Evolutionary conservation across 345 rosid species (phyloP).

Genomic region (Crucihimalaya himalaica): DNA sequence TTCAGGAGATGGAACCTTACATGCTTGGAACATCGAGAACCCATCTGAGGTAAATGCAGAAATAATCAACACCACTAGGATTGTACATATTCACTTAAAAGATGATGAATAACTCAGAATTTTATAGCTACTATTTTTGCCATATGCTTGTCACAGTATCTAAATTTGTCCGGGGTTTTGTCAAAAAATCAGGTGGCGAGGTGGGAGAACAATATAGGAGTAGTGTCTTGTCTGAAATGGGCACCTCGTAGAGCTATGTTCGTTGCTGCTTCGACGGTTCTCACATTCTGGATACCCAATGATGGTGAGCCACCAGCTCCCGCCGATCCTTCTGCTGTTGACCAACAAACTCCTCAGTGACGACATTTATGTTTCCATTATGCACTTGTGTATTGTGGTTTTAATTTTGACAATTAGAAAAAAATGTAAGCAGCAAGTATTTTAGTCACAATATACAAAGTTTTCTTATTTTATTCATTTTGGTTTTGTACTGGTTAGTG

Average conservation of each 20-base stretch:
- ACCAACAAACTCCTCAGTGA: constrained; percentile 31
- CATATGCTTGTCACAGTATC: constrained; percentile 1
- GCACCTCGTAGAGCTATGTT: constrained; percentile 94
- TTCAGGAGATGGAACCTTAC: constrained; percentile 92
- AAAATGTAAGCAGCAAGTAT: background rate
- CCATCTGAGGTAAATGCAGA: constrained; percentile 64
- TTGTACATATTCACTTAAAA: constrained; percentile 10
- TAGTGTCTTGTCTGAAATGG: constrained; percentile 87
- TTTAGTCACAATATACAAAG: background rate
- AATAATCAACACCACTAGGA: background rate
- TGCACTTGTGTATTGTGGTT: constrained; percentile 11
- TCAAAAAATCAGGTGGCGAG: constrained; percentile 57
- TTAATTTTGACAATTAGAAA: background rate
- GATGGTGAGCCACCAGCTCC: constrained; percentile 41
- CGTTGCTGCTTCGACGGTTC: constrained; percentile 81
- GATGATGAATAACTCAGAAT: background rate
- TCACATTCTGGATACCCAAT: constrained; percentile 90
- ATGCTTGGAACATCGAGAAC: constrained; percentile 82
- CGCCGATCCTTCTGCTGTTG: constrained; percentile 17
- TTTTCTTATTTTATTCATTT: background rate
- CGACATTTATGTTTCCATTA: background rate
- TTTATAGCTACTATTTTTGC: background rate
- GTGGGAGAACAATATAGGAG: constrained; percentile 84
- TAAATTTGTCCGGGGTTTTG: background rate
- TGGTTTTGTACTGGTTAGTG: background rate